Base-by-base conservation (phyloP, 2,329 filamentous ascomycete genomes). In the Colletotrichum incanum region DNA sequence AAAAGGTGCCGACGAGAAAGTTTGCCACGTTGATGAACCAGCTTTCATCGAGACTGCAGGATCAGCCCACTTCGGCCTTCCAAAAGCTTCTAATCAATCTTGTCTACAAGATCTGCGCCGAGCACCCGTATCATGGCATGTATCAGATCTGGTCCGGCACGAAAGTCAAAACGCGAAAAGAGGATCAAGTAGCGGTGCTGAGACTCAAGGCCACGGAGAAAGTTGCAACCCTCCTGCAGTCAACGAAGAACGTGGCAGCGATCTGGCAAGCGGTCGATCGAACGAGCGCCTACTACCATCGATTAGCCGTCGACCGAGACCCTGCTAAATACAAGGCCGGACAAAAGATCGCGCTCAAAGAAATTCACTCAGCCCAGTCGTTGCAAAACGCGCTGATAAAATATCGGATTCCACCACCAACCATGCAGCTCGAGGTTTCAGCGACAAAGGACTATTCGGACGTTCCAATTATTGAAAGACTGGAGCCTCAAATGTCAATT, bases 91-190 rank as follows among this genome's bases (percentile, higher is more conserved):
- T 99, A 2, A 89, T 91, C 63, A 86, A 87, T 2, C 84, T 99
- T 23, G 91, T 98, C 5, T 90, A 91, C 77, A 92, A 91, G 11
- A 98, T 99, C 67, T 98, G 96, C 78, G 87, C 89, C 14, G 95
- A 99, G 69, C 96, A 99, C 82, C 97, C 96, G 0, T 98, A 95
- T 80, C 97, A 99, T 79, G 95, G 95, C 60, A 96, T 98, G 91
- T 97, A 99, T 80, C 95, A 98, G 76, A 94, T 99, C 52, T 98
- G 96, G 86, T 94, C 95, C 2, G 92, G 93, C 28, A 91, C 90
- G 55, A 93, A 92, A 76, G 91, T 89, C 64, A 92, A 91, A 72
- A 89, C 88, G 62, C 91, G 92, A 76, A 87, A 86, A 64, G 92
- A 93, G 76, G 96, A 98, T 75, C 90, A 93, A 50, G 89, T 93